phyloP scores from a whole-genome alignment of 176 grass and related monocot species.

The Carex littledalei region DNA sequence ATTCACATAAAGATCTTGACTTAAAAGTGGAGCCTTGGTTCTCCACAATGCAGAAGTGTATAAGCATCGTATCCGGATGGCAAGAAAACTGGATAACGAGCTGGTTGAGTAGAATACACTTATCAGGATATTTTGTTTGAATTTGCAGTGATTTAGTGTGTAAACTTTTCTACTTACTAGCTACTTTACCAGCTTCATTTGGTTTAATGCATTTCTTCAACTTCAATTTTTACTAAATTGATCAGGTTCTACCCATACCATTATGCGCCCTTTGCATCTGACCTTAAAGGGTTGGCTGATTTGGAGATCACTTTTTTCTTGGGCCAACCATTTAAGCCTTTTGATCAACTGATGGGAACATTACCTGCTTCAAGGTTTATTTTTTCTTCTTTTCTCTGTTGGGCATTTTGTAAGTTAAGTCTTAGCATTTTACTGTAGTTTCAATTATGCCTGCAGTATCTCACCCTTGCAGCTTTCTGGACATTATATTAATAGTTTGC shows the following conservation, averaged over 20 bases:
- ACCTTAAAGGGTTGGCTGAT: conserved; percentile 76
- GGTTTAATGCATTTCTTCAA: neutral
- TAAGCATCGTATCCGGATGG: too few species aligned
- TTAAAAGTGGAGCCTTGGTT: too few species aligned
- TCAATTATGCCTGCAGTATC: neutral
- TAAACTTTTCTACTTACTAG: neutral
- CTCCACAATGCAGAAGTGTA: too few species aligned
- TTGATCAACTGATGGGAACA: conserved; percentile 99
- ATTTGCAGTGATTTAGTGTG: conserved; percentile 8
- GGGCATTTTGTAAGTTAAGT: neutral
- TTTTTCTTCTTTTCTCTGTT: neutral
- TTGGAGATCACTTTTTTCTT: conserved; percentile 99
- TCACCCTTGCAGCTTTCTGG: neutral
- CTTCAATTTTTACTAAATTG: conserved; percentile 2
- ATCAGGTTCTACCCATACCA: conserved; percentile 98
- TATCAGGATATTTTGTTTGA: neutral
- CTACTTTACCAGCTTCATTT: neutral
- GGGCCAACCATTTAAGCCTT: conserved; percentile 99
- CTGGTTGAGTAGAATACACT: neutral
- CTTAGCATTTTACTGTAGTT: neutral
- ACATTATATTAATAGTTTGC: neutral
- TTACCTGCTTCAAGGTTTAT: conserved; percentile 86
- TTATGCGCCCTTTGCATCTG: conserved; percentile 96
- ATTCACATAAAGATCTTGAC: too few species aligned
- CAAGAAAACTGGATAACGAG: too few species aligned